Conservation (phyloP, 768 basidiomycete species). For the Collybiopsis confluens region DNA sequence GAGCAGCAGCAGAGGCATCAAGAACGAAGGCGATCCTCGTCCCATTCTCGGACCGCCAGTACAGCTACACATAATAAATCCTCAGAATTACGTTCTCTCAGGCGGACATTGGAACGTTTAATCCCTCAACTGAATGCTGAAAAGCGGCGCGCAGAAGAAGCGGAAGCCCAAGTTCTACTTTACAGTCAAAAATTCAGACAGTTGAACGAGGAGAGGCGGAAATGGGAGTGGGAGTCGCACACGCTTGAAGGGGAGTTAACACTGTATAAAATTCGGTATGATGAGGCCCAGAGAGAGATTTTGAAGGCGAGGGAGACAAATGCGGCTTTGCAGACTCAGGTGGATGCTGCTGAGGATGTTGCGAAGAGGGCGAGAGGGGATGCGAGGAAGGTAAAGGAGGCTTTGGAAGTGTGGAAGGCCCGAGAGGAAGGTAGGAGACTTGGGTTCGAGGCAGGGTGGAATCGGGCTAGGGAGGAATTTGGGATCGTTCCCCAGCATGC, state of each 20-base stretch:
- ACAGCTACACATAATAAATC: no score
- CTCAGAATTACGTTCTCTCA: no score
- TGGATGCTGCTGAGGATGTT: not conserved
- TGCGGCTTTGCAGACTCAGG: not conserved
- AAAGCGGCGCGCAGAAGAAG: constrained; percentile 1
- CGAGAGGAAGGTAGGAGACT: constrained; percentile 7
- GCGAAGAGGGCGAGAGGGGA: not conserved
- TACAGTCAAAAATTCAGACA: not conserved
- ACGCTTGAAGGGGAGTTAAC: no score
- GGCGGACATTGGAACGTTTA: no score
- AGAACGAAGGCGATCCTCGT: no score
- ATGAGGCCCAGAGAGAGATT: no score
- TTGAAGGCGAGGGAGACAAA: not conserved
- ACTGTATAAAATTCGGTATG: no score
- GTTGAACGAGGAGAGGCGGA: not conserved
- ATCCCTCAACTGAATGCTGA: not conserved
- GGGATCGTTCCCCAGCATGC: not conserved
- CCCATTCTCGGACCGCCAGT: no score
- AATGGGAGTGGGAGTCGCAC: no score
- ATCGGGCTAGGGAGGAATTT: constrained; percentile 3
- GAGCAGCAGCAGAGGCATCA: no score
- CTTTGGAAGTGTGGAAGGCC: constrained; percentile 4
- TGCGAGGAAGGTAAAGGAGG: constrained; percentile 1
- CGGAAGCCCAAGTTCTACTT: not conserved
- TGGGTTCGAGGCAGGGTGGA: constrained; percentile 6